These are phyloP conservation scores for Trichoderma afroharzianum DNA, from an alignment of 2,329 filamentous ascomycete species.

Conservation along the genomic window DNA sequence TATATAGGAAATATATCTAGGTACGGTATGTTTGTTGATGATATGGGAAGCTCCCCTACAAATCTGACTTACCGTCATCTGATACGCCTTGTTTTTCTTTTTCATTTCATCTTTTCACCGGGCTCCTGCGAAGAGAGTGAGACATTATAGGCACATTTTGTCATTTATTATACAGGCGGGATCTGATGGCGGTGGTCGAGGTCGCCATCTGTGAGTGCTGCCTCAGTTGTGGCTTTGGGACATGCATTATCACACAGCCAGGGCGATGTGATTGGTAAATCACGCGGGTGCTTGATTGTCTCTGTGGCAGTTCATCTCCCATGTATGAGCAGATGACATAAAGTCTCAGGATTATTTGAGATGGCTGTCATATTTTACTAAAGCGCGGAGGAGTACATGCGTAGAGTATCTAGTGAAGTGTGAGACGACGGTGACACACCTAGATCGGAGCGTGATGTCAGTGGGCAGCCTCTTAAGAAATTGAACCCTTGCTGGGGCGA, in stretches of 20 bases:
- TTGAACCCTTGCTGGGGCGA: not conserved
- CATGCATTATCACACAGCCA: not conserved
- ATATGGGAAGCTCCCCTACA: not conserved
- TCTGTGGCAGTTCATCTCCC: not conserved
- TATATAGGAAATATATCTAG: too few relatives aligned
- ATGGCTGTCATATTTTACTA: not conserved
- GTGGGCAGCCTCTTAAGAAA: not conserved
- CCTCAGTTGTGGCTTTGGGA: slow-evolving; percentile 2
- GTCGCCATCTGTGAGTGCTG: not conserved
- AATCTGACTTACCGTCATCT: not conserved
- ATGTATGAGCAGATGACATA: not conserved
- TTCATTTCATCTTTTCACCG: not conserved
- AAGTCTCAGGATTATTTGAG: not conserved
- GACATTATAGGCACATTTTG: not conserved
- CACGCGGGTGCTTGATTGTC: not conserved
- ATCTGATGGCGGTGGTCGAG: not conserved
- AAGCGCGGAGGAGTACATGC: not conserved
- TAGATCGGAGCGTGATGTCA: not conserved
- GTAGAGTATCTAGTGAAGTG: not conserved
- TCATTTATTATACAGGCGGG: not conserved
- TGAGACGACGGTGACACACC: not conserved
- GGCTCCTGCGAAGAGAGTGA: not conserved
- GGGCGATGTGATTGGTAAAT: not conserved
- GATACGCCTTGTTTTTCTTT: not conserved
- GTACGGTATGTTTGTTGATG: not conserved